phyloP scores from a whole-genome alignment of 768 basidiomycete genomes.

The Russula griseocarnosa region DNA sequence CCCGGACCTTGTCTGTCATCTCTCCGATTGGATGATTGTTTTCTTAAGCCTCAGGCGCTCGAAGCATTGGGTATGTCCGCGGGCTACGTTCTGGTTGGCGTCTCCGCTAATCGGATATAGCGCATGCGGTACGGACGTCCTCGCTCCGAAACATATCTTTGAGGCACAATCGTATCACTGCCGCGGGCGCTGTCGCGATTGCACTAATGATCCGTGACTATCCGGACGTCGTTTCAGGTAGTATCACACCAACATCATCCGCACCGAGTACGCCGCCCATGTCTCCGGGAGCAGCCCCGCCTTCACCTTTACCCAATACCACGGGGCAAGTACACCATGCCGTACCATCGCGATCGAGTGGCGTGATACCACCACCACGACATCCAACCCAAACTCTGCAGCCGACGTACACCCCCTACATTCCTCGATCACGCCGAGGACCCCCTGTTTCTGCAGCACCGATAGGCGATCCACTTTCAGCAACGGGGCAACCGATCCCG shows the following conservation, averaged over 20 bases:
- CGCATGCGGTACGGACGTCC: conserved; percentile 78
- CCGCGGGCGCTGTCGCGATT: conserved; percentile 83
- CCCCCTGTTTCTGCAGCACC: conserved; percentile 32
- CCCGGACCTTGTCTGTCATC: conserved; percentile 63
- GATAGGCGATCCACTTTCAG: conserved; percentile 39
- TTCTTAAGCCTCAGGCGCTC: conserved; percentile 64
- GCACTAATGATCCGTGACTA: conserved; percentile 98
- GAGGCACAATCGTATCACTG: conserved; percentile 80
- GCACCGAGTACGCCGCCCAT: conserved; percentile 30
- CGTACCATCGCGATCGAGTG: conserved; percentile 39
- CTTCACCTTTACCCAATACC: conserved; percentile 35
- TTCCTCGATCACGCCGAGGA: conserved; percentile 58
- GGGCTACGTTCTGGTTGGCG: not conserved
- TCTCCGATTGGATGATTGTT: conserved; percentile 85
- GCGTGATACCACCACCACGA: conserved; percentile 47
- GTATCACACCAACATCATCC: conserved; percentile 31
- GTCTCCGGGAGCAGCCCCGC: conserved; percentile 36
- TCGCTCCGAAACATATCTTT: conserved; percentile 85
- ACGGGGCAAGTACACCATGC: conserved; percentile 35
- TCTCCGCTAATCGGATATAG: conserved; percentile 38
- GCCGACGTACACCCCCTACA: conserved; percentile 81
- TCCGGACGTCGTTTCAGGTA: conserved; percentile 61
- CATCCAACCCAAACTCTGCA: conserved; percentile 51
- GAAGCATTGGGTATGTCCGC: conserved; percentile 70
- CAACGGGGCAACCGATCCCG: conserved; percentile 51